A percentile compares a stretch with the other conserved stretches of the same genome.
Conservation (phyloP, 345 rosid genomes). For the Odontarrhena argentea region DNA sequence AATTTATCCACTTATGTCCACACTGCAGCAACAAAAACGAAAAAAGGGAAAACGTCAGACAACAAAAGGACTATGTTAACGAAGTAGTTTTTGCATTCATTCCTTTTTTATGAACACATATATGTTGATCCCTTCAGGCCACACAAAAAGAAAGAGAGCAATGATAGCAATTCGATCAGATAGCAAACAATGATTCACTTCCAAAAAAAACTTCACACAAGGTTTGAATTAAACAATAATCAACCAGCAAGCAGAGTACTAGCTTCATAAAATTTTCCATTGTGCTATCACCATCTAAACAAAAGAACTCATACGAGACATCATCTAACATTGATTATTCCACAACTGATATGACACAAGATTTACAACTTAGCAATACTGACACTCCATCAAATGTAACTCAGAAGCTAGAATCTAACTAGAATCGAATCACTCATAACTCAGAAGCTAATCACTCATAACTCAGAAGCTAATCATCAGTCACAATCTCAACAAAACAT, state of each 20-base stretch:
- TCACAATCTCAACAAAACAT: no score
- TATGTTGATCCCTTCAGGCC: slow-evolving; percentile 79
- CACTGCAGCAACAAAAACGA: slow-evolving; percentile 53
- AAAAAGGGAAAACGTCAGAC: slow-evolving; percentile 9
- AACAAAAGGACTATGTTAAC: not conserved
- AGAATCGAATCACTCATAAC: no score
- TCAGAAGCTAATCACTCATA: no score
- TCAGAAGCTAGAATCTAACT: not conserved
- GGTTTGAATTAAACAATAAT: not conserved
- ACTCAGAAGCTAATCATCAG: no score
- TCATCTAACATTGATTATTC: slow-evolving; percentile 5
- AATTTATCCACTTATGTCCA: slow-evolving; percentile 84
- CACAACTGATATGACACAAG: not conserved
- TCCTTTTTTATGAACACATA: not conserved
- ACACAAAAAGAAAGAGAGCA: not conserved
- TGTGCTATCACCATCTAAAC: slow-evolving; percentile 1
- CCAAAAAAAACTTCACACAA: slow-evolving; percentile 12
- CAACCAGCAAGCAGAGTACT: not conserved
- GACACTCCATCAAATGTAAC: slow-evolving; percentile 15
- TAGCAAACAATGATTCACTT: slow-evolving; percentile 13
- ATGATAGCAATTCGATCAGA: slow-evolving; percentile 14
- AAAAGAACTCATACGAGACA: not conserved
- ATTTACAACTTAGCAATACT: not conserved
- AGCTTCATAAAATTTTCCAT: not conserved
- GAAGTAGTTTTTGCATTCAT: not conserved